Percentiles rank a stretch among this genome's conserved stretches.
Evolutionary conservation across 1,139 yeast species (phyloP).

Genomic region (Meyerozyma smithsonii): DNA sequence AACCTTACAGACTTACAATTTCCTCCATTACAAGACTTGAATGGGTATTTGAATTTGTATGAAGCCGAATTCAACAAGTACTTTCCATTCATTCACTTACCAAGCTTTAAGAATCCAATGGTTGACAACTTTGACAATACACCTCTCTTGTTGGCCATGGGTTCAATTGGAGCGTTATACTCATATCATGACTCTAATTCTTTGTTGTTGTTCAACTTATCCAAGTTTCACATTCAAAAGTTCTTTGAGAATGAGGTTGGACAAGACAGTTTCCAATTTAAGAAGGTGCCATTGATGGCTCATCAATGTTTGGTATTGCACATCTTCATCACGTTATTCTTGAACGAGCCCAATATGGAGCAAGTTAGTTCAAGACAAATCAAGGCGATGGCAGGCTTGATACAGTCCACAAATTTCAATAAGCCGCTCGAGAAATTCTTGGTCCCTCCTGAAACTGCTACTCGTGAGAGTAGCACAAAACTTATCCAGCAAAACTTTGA

Average conservation of each 20-base stretch:
- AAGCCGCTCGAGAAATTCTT: conserved; percentile 60
- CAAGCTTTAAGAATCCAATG: conserved; percentile 54
- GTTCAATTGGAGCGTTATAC: conserved; percentile 85
- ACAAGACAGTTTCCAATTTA: conserved; percentile 46
- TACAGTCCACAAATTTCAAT: conserved; percentile 72
- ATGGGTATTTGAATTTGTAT: conserved; percentile 65
- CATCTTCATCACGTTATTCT: conserved; percentile 77
- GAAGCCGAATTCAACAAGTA: conserved; percentile 73
- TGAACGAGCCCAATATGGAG: conserved; percentile 68
- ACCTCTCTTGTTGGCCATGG: conserved; percentile 76
- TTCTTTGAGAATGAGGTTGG: conserved; percentile 59
- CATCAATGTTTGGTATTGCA: conserved; percentile 80
- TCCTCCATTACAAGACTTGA: conserved; percentile 71
- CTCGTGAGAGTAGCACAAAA: conserved; percentile 8
- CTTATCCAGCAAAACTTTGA: conserved; percentile 53
- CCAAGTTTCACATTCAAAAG: conserved; percentile 73
- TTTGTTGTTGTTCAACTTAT: conserved; percentile 67
- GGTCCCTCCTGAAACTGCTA: conserved; percentile 44
- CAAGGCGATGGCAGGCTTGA: conserved; percentile 71
- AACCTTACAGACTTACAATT: conserved; percentile 50
- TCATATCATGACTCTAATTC: conserved; percentile 79
- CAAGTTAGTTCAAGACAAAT: conserved; percentile 74
- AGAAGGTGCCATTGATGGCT: conserved; percentile 79
- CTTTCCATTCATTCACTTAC: conserved; percentile 79
- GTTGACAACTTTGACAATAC: conserved; percentile 58